Conservation (phyloP, 2,329 filamentous ascomycete genomes). For the Chrysoporthe austroafricana region DNA sequence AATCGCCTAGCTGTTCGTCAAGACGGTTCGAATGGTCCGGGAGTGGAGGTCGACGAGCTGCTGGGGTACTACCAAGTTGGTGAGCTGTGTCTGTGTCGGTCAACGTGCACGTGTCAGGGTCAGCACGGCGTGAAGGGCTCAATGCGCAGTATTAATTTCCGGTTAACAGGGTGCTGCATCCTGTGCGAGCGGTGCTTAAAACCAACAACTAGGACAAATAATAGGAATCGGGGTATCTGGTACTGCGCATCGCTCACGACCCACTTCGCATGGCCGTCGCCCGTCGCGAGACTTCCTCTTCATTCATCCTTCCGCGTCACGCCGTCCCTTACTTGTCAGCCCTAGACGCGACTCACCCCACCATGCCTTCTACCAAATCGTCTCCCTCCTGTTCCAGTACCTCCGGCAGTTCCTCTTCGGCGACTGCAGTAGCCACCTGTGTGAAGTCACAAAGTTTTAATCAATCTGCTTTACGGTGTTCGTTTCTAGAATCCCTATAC, state of each 20-base stretch:
- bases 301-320: no score
- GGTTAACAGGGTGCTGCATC: no score
- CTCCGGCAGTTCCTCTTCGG: not conserved
- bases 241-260: conserved; percentile 1
- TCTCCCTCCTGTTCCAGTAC: not conserved
- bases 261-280: not conserved
- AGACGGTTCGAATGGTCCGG: not conserved
- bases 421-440: conserved; percentile 13
- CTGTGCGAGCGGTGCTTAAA: not conserved
- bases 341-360: conserved; percentile 2
- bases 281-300: not conserved
- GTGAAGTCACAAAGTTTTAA: no score
- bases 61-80: no score
- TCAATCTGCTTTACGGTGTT: not conserved
- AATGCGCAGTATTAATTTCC: no score
- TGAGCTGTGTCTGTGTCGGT: no score
- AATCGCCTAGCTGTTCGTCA: not conserved
- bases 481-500: conserved; percentile 19
- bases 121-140: no score
- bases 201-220: not conserved
- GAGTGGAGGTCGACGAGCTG: no score
- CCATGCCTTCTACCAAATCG: not conserved
- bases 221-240: conserved; percentile 5
- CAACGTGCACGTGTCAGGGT: no score
- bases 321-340: not conserved